These are phyloP conservation scores for Torrubiella hemipterigena DNA, from an alignment of 2,329 filamentous ascomycete species.

Conservation along the genomic window DNA sequence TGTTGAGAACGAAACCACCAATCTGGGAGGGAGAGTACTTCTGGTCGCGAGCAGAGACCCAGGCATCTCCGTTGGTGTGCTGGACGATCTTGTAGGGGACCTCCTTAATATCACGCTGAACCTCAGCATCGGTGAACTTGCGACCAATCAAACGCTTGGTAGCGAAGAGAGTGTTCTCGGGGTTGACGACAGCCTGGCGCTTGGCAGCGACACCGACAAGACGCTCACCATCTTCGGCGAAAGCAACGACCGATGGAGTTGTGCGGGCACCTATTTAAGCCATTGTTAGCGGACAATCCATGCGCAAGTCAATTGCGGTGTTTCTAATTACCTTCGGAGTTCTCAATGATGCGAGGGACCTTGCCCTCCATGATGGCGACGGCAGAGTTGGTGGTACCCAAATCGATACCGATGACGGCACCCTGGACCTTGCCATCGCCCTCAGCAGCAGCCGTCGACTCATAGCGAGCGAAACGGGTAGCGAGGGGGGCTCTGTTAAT, in stretches of 20 bases:
- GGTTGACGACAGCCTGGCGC: constrained; percentile 96
- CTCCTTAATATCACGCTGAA: constrained; percentile 94
- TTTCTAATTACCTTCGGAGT: constrained; percentile 63
- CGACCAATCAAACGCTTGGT: constrained; percentile 98
- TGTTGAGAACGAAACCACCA: constrained; percentile 88
- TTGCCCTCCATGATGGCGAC: constrained; percentile 98
- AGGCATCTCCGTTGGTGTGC: constrained; percentile 92
- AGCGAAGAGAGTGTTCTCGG: constrained; percentile 95
- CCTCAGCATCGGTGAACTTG: constrained; percentile 88
- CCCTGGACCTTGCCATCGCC: constrained; percentile 78
- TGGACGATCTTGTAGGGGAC: constrained; percentile 98
- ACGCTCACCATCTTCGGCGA: constrained; percentile 73
- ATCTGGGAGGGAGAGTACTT: constrained; percentile 98
- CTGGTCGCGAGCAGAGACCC: constrained; percentile 85
- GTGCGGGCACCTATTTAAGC: constrained; percentile 28
- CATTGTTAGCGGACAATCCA: no score
- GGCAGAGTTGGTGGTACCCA: constrained; percentile 96
- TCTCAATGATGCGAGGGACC: constrained; percentile 90
- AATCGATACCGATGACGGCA: constrained; percentile 93
- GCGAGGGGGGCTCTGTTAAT: constrained; percentile 58
- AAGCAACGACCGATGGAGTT: constrained; percentile 11
- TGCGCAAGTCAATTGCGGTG: background rate
- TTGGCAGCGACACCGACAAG: constrained; percentile 95
- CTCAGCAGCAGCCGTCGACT: constrained; percentile 42
- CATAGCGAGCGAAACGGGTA: constrained; percentile 66